A percentile compares a stretch with the other conserved stretches of the same genome.
phyloP scores from a whole-genome alignment of 306 rosid species.

The Clitoria ternatea region DNA sequence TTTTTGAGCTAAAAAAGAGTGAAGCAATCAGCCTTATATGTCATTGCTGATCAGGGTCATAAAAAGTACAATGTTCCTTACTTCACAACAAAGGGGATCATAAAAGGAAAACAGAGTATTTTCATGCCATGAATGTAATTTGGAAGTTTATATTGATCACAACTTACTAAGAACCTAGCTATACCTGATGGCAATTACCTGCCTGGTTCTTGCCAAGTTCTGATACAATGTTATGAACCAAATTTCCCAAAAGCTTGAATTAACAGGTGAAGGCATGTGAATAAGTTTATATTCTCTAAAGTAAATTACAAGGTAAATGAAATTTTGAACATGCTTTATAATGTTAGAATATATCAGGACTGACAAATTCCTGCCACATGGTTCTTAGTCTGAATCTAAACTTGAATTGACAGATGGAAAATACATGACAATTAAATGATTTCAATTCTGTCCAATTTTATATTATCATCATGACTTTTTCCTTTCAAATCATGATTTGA shows the following conservation, averaged over 20 bases:
- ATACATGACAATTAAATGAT: background rate
- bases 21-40: background rate
- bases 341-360: background rate
- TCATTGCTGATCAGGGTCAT: background rate
- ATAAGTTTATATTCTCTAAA: background rate
- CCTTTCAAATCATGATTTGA: background rate
- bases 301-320: background rate
- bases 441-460: background rate
- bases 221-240: background rate
- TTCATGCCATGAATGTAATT: background rate
- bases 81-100: background rate
- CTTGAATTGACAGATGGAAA: background rate
- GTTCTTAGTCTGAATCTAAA: slow-evolving; percentile 5
- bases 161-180: background rate
- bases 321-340: background rate
- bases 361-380: background rate
- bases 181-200: background rate
- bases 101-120: background rate
- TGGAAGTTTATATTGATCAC: background rate
- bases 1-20: background rate
- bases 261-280: background rate
- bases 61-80: background rate
- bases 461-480: background rate
- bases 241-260: background rate
- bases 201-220: background rate